Evolutionary conservation across 192 early-diverging fungal genomes (phyloP).

Genomic region (Pecoramyces ruminantium): DNA sequence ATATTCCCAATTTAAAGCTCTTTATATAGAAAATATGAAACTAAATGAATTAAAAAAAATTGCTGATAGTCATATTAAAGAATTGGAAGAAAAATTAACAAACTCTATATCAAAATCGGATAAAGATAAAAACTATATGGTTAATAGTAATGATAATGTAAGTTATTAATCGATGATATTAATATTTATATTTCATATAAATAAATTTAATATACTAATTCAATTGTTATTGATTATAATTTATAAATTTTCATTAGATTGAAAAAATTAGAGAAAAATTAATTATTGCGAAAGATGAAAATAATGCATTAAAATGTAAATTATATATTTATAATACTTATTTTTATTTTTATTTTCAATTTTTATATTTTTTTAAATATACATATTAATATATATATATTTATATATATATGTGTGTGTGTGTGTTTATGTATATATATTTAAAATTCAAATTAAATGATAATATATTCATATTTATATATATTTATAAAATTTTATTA

Average conservation of each 20-base stretch:
- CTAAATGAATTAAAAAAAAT: neutral
- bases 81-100: neutral
- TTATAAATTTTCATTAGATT: neutral
- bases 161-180: too few species aligned
- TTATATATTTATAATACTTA: neutral
- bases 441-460: too few species aligned
- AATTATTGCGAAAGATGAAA: neutral
- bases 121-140: neutral
- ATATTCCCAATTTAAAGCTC: neutral
- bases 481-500: too few species aligned
- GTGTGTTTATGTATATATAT: too few species aligned
- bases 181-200: too few species aligned
- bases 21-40: neutral
- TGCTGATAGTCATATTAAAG: neutral
- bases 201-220: too few species aligned
- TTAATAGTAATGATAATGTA: neutral
- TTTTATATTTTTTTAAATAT: too few species aligned
- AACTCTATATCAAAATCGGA: neutral
- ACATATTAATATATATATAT: too few species aligned
- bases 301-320: neutral
- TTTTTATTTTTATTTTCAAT: too few species aligned
- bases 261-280: neutral
- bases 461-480: too few species aligned
- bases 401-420: too few species aligned
- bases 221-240: too few species aligned